These are phyloP conservation scores for Dichotomocladium elegans DNA, from an alignment of 371 early-diverging fungal genomes.

Conservation along the genomic window DNA sequence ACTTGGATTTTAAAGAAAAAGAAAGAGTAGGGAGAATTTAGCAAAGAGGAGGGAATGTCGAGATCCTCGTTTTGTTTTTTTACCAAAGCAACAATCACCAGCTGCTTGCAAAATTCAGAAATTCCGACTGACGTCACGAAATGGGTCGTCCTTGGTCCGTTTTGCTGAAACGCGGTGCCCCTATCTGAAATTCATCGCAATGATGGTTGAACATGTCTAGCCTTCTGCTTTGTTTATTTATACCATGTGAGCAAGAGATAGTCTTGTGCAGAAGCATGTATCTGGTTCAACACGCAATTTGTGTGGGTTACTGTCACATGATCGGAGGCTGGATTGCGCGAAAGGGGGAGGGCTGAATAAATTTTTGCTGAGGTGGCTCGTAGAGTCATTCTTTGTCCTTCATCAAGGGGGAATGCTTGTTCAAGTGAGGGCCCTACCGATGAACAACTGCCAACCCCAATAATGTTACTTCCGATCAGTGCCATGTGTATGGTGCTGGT, in stretches of 20 bases:
- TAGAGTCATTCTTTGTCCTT: constrained; percentile 3
- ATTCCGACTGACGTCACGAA: no score
- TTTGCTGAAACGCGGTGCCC: no score
- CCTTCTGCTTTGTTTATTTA: no score
- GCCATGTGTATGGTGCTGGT: neutral
- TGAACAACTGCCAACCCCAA: constrained; percentile 9
- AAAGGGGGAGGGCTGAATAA: neutral
- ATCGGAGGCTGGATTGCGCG: neutral
- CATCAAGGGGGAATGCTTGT: constrained; percentile 8
- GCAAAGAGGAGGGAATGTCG: constrained; percentile 1
- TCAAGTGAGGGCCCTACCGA: constrained; percentile 11
- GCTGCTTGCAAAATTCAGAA: no score
- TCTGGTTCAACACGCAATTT: no score
- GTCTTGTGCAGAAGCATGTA: no score
- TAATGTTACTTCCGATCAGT: neutral
- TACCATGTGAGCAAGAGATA: no score
- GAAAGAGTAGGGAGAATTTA: constrained; percentile 33
- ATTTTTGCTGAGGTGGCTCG: neutral
- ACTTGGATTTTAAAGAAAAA: constrained; percentile 16
- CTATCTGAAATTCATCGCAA: no score
- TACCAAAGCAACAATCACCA: no score
- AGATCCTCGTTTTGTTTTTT: neutral
- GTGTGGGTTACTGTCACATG: no score
- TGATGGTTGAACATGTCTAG: no score
- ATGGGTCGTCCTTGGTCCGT: no score